Percentiles rank a stretch among this genome's conserved stretches.
Conservation (phyloP, 2,329 filamentous ascomycete genomes). For the Fonsecaea pedrosoi region DNA sequence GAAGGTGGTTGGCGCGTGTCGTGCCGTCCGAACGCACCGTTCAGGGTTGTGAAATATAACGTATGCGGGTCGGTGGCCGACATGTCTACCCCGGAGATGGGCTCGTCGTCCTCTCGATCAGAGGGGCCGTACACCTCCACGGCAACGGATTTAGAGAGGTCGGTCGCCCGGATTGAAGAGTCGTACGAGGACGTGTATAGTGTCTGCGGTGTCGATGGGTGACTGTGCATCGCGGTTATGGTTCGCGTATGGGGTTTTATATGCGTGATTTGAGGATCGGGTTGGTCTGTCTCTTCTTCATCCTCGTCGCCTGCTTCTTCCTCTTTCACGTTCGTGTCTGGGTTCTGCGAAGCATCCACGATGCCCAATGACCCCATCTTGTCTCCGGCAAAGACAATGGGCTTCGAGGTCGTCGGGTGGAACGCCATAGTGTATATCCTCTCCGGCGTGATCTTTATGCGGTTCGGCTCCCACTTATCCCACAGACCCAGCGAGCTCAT, state of each 20-base stretch:
- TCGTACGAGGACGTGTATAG: slow-evolving; percentile 91
- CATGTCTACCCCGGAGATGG: slow-evolving; percentile 85
- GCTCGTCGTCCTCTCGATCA: slow-evolving; percentile 72
- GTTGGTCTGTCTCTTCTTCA: slow-evolving; percentile 55
- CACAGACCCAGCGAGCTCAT: slow-evolving; percentile 82
- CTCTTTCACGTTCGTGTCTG: slow-evolving; percentile 49
- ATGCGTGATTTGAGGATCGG: slow-evolving; percentile 81
- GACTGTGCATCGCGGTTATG: slow-evolving; percentile 82
- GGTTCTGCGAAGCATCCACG: slow-evolving; percentile 82
- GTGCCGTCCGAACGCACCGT: slow-evolving; percentile 79
- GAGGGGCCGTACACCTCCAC: slow-evolving; percentile 80
- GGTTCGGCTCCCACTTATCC: slow-evolving; percentile 80
- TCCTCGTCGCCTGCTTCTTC: slow-evolving; percentile 70
- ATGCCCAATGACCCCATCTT: slow-evolving; percentile 91
- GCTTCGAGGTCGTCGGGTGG: slow-evolving; percentile 84
- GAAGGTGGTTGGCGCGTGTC: slow-evolving; percentile 69
- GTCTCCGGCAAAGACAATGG: slow-evolving; percentile 89
- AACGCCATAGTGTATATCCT: slow-evolving; percentile 86
- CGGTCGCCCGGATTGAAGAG: slow-evolving; percentile 84
- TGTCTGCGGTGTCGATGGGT: slow-evolving; percentile 72
- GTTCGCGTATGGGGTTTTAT: slow-evolving; percentile 91
- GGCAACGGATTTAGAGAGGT: slow-evolving; percentile 79
- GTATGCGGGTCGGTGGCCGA: slow-evolving; percentile 71
- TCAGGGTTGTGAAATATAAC: slow-evolving; percentile 85
- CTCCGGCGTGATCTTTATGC: slow-evolving; percentile 92